Percentiles rank a stretch among this genome's conserved stretches.
Evolutionary conservation across 192 early-diverging fungal species (phyloP).

Genomic region (Phycomyces nitens): DNA sequence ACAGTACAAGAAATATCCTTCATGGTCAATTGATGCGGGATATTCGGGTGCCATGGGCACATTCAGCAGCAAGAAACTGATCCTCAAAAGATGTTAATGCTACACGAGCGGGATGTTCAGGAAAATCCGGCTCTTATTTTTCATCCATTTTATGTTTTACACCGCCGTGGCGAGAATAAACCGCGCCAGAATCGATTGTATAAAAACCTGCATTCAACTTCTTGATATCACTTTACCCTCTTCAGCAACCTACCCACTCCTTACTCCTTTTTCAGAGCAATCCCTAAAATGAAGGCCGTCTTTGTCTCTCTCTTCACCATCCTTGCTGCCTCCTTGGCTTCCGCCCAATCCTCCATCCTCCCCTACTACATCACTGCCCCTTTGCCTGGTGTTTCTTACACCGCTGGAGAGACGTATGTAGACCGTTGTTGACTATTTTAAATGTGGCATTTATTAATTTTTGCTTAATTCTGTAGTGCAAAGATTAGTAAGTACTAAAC

Average conservation of each 20-base stretch:
- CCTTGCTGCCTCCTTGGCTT: not conserved
- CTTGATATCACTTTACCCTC: not conserved
- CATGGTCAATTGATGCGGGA: not conserved
- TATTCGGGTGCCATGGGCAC: not conserved
- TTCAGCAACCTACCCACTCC: not conserved
- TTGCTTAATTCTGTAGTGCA: not conserved
- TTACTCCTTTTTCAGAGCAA: not conserved
- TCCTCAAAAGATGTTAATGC: not conserved
- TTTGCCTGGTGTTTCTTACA: slow-evolving; percentile 12
- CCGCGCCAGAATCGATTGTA: not conserved
- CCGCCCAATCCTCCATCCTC: not conserved
- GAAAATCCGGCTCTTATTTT: not conserved
- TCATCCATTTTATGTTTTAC: not conserved
- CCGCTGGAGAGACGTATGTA: slow-evolving; percentile 2
- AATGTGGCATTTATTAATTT: not conserved
- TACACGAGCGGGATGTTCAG: not conserved
- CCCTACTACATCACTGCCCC: slow-evolving; percentile 18
- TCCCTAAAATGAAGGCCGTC: not conserved
- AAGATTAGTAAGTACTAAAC: not conserved
- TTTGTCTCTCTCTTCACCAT: not conserved
- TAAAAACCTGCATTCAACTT: not conserved
- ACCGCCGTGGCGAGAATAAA: not conserved
- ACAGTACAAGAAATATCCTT: no score
- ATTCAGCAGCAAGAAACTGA: not conserved
- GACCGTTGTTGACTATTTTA: not conserved